These are phyloP conservation scores for Schoenoplectus tabernaemontani DNA, from an alignment of 202 grass and related monocot species.

Conservation along the genomic window DNA sequence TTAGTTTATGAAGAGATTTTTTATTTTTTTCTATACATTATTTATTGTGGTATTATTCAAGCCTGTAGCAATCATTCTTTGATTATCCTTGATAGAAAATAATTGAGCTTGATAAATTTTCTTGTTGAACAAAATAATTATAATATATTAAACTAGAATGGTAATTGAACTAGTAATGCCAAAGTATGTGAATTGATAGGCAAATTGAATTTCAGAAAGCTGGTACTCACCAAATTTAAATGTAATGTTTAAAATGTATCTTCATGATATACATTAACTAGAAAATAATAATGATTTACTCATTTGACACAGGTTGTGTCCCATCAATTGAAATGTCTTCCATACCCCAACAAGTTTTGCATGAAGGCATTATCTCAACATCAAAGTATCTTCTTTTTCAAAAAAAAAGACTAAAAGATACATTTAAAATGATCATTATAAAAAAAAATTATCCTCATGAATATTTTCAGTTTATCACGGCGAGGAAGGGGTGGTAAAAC, in stretches of 20 bases:
- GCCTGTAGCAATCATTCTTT: neutral
- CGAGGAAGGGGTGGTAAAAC: slow-evolving; percentile 2
- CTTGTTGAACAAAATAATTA: neutral
- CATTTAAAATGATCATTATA: neutral
- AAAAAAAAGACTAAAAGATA: neutral
- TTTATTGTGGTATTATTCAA: neutral
- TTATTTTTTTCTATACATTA: neutral
- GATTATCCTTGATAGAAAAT: neutral
- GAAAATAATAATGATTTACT: neutral
- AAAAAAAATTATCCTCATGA: neutral
- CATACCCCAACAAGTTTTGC: slow-evolving; percentile 41
- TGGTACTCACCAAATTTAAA: neutral
- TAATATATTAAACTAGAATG: neutral
- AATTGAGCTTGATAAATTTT: neutral
- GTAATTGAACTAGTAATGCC: neutral
- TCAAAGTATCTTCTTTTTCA: slow-evolving; percentile 28
- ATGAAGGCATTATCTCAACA: slow-evolving; percentile 34
- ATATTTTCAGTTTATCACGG: slow-evolving; percentile 5
- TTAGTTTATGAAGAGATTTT: neutral
- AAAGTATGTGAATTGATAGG: neutral
- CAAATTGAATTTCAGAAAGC: neutral
- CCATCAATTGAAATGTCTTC: slow-evolving; percentile 13
- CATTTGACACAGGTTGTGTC: neutral
- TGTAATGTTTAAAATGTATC: neutral
- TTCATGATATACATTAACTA: neutral